Base-by-base conservation (phyloP, 148 eudicot species). In the Cornus kousa region DNA sequence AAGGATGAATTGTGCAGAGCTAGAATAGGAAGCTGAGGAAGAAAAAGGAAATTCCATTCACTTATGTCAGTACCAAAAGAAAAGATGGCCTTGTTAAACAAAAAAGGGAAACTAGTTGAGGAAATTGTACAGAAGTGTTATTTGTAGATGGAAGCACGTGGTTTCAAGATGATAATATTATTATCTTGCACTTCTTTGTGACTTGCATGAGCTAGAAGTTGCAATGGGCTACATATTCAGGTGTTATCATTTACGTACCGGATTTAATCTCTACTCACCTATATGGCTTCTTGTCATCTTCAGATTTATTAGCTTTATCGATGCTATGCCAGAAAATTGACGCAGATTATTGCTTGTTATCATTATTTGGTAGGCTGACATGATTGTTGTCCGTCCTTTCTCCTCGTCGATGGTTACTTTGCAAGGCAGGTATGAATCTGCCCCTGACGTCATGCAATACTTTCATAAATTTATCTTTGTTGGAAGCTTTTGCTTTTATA, bases 401-500 rank as follows among this genome's bases (percentile, higher is more conserved):
- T 88, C 92, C 20, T 93, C 97, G 98, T 83, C 96, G 53, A 95
- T 95, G 98, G 77, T 86, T 72, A 96, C 98, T 43, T 35, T 35
- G 37, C 93, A 91, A 82, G 98, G 93, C 85, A 83, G 97, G 98
- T 91, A 90, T 74, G 77, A n/a, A 19, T 46, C 24, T 60, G 23
- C 60, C 62, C 40, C 50, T 33, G 66, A 77, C 0, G 19, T 12
- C 48, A 32, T 37, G 35, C 37, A 7, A 6, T 16, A 22, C 70
- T 75, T n/a, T 9, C 14, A 16, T 66, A 23, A 14, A 46, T 50
- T 76, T 72, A 43, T 35, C 23, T 17, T 8, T 39, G 1, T 31
- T 66, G 24, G 48, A 67, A 13, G 13, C 9, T 68, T 46, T 67
- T 48, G 7, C 78, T 65, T 35, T 22, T 23, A 12, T 20, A 9